Base-by-base conservation (phyloP, 2,329 filamentous ascomycete genomes). In the Botrytis deweyae region DNA sequence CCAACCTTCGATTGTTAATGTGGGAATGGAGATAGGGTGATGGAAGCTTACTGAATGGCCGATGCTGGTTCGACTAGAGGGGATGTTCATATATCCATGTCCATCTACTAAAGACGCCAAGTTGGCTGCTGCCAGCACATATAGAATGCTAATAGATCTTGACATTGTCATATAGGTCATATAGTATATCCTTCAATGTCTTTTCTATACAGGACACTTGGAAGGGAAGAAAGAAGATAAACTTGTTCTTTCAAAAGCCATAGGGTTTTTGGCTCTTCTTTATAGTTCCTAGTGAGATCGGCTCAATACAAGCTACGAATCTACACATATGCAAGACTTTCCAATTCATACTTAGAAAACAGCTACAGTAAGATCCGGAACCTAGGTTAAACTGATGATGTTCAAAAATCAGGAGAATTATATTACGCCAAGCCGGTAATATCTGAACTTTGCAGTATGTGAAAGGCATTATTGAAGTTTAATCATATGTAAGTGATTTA, bases 61-160 rank as follows among this genome's bases (percentile, higher is more conserved):
- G 10, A 86, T 82, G 38, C 84, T 81, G 6, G 83, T 85, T 12
- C 85, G 83, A 74, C 85, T 87, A 20, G 76, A 80, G 0, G 85
- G 85, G 3, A 80, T 81, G 6, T 80, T 83, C 58, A 86, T 70
- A 74, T 87, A 87, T 10, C 85, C 85, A 78, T 87, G 85, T 9
- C 83, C 85, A 64, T 80, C 12, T 29, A 38, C 70, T 18, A 65
- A 8, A 22, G 40, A 29, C 1, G 36, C 40, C 10, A 67, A 33
- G 18, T 38, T 52, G 36, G 18, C 33, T 29, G 65, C 66, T 42
- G 65, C 66, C 22, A 36, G 16, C 25, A 25, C 25, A 64, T 44
- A 10, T 20, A 29, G 25, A 44, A 42, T 20, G 7, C 38, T 18
- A 12, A 44, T 6, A 22, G 16, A 44, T 42, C 40, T 64, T 29